Conservation (phyloP, 768 basidiomycete genomes). For the Xerocomellus intermedius region DNA sequence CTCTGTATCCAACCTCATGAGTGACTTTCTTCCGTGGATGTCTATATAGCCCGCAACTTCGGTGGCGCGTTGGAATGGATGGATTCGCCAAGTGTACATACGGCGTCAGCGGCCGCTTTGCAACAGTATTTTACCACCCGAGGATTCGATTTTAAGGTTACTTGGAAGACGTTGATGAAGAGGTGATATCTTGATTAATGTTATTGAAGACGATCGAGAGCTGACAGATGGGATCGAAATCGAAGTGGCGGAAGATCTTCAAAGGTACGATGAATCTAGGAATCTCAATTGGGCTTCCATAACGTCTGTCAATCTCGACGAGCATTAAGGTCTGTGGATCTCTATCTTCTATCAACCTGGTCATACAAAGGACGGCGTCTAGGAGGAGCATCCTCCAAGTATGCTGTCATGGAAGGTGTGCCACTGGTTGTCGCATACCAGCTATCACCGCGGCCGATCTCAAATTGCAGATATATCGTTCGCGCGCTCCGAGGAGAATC, state of each 20-base stretch:
- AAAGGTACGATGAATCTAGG: slow-evolving; percentile 20
- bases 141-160: slow-evolving; percentile 23
- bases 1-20: slow-evolving; percentile 20
- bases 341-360: slow-evolving; percentile 6
- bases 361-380: slow-evolving; percentile 16
- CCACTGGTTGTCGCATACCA: background rate
- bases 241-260: slow-evolving; percentile 21
- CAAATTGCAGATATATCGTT: background rate
- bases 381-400: slow-evolving; percentile 5
- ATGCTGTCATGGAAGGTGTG: slow-evolving; percentile 13
- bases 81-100: slow-evolving; percentile 17
- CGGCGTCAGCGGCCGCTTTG: slow-evolving; percentile 10
- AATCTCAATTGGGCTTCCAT: slow-evolving; percentile 17
- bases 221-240: slow-evolving; percentile 21
- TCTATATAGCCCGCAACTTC: slow-evolving; percentile 19
- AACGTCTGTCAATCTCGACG: slow-evolving; percentile 23
- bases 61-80: slow-evolving; percentile 11
- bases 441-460: slow-evolving; percentile 30
- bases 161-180: slow-evolving; percentile 6
- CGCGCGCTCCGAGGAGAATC: slow-evolving; percentile 26
- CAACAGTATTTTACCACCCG: slow-evolving; percentile 2
- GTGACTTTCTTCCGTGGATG: slow-evolving; percentile 16
- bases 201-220: slow-evolving; percentile 11
- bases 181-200: slow-evolving; percentile 21
- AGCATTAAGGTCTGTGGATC: slow-evolving; percentile 21